Conservation (phyloP, 2,329 filamentous ascomycete species). For the Penicillium sp. region DNA sequence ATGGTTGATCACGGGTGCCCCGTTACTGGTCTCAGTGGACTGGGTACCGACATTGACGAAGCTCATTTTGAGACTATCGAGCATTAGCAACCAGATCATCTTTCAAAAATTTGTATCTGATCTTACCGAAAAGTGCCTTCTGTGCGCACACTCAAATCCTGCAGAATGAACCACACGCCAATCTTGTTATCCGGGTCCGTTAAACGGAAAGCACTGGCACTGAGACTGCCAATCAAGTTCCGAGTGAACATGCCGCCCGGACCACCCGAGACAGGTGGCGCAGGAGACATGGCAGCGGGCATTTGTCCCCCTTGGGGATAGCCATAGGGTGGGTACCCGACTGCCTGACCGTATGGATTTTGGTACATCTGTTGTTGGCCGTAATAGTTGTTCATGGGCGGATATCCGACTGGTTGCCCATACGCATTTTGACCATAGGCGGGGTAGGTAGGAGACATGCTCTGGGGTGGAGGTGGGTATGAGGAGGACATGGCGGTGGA, state of each 20-base stretch:
- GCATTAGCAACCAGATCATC: constrained; percentile 1
- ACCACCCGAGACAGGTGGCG: constrained; percentile 46
- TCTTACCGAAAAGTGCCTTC: constrained; percentile 86
- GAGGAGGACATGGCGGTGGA: constrained; percentile 80
- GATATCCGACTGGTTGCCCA: constrained; percentile 47
- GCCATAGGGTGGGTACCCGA: constrained; percentile 42
- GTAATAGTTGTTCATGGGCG: constrained; percentile 47
- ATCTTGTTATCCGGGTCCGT: constrained; percentile 79
- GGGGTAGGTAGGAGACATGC: constrained; percentile 43
- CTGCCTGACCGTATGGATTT: constrained; percentile 43
- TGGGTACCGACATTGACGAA: constrained; percentile 82
- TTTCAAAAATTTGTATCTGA: not conserved
- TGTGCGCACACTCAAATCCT: constrained; percentile 91
- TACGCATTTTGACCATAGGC: constrained; percentile 49
- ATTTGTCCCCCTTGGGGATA: constrained; percentile 41
- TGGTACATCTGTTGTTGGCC: constrained; percentile 43
- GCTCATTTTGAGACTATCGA: constrained; percentile 67
- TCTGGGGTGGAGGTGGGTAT: constrained; percentile 63
- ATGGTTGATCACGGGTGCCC: constrained; percentile 66
- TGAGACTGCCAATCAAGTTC: constrained; percentile 90
- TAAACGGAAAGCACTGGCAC: constrained; percentile 85
- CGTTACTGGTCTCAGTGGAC: constrained; percentile 46
- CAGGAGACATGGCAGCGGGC: constrained; percentile 45
- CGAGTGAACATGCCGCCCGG: constrained; percentile 88
- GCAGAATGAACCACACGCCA: constrained; percentile 95